Conservation (phyloP, 2,329 filamentous ascomycete genomes). For the Incumbomyces lentus region DNA sequence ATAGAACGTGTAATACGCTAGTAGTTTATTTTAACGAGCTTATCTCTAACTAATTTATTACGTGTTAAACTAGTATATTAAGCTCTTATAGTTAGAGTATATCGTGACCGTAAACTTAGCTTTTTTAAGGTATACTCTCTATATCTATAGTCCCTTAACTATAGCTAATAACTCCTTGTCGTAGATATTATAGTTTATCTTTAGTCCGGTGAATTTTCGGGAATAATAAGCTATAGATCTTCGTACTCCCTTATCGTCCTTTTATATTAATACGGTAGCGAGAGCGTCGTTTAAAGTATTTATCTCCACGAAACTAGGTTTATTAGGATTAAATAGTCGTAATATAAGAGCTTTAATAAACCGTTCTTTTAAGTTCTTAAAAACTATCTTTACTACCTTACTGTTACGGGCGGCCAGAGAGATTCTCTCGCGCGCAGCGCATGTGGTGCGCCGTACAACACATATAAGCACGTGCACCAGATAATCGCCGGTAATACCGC, state of each 20-base stretch:
- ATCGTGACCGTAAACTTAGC: constrained; percentile 9
- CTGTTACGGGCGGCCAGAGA: too few relatives aligned
- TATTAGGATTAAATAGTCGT: constrained; percentile 7
- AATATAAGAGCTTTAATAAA: constrained; percentile 9
- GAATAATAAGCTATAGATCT: constrained; percentile 12
- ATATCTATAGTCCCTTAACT: constrained; percentile 11
- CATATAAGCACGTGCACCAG: too few relatives aligned
- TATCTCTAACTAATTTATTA: constrained; percentile 11
- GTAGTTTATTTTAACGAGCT: constrained; percentile 6
- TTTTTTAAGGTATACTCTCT: constrained; percentile 11
- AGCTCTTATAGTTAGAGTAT: constrained; percentile 12
- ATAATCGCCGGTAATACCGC: too few relatives aligned
- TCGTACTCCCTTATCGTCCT: constrained; percentile 4
- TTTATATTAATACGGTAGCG: constrained; percentile 6
- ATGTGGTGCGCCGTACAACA: too few relatives aligned
- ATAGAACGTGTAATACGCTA: constrained; percentile 10
- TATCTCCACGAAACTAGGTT: constrained; percentile 7
- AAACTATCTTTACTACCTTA: constrained; percentile 6
- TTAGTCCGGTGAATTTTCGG: constrained; percentile 9
- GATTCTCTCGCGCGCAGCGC: too few relatives aligned
- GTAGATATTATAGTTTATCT: constrained; percentile 17
- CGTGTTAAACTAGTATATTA: constrained; percentile 10
- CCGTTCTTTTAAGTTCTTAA: constrained; percentile 1
- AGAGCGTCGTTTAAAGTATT: constrained; percentile 9
- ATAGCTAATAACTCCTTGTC: constrained; percentile 16